These are phyloP conservation scores for Seiridium unicorne DNA, from an alignment of 2,329 filamentous ascomycete genomes.

Conservation along the genomic window DNA sequence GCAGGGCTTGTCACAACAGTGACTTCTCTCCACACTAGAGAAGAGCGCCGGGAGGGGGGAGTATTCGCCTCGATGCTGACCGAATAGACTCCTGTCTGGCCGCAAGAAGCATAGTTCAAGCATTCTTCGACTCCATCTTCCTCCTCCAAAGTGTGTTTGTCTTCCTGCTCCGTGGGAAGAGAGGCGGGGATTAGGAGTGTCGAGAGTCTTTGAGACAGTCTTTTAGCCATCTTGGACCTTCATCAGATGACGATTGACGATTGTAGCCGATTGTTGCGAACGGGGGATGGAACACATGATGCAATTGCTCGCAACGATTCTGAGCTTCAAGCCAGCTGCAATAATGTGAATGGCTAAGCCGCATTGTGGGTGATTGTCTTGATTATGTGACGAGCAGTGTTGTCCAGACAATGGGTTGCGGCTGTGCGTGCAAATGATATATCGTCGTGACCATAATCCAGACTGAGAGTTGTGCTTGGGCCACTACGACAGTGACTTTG, in stretches of 20 bases:
- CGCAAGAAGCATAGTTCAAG: not conserved
- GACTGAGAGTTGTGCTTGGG: too few relatives aligned
- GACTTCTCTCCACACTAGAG: not conserved
- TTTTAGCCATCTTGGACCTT: not conserved
- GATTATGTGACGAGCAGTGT: too few relatives aligned
- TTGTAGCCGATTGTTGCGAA: not conserved
- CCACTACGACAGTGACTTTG: too few relatives aligned
- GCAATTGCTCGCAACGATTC: not conserved
- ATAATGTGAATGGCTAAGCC: not conserved
- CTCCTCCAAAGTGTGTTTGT: not conserved
- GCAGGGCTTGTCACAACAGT: not conserved
- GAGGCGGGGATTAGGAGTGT: not conserved
- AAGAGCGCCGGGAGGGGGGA: not conserved
- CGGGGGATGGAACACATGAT: not conserved
- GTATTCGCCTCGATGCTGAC: not conserved
- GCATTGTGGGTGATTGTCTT: too few relatives aligned
- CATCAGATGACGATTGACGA: not conserved
- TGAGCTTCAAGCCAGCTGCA: not conserved
- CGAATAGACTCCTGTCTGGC: not conserved
- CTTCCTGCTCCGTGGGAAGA: not conserved
- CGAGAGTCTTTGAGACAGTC: not conserved
- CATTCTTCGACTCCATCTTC: not conserved
- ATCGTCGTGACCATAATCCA: too few relatives aligned
- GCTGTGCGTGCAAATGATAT: too few relatives aligned
- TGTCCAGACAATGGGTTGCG: too few relatives aligned